phyloP scores from a whole-genome alignment of 805 yeast genomes.

The Metschnikowia shivogae region DNA sequence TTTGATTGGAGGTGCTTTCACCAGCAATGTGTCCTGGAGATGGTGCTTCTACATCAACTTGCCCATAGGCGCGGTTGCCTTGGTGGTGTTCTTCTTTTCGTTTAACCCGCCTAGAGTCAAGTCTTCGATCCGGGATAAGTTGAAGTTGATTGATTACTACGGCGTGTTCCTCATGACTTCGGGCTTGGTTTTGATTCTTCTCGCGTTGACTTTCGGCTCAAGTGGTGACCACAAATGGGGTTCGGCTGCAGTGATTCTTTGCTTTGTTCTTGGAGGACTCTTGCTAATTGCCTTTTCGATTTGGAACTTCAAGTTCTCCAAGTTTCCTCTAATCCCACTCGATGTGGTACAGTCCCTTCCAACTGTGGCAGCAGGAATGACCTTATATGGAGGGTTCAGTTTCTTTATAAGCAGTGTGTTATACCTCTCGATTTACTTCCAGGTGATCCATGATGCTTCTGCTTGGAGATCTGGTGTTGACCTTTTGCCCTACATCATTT shows the following conservation, averaged over 20 bases:
- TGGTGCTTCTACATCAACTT: constrained; percentile 27
- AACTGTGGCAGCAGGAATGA: constrained; percentile 14
- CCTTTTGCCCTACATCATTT: constrained; percentile 39
- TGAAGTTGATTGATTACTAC: constrained; percentile 19
- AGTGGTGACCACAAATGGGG: constrained; percentile 19
- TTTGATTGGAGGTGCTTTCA: constrained; percentile 25
- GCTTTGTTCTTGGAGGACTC: constrained; percentile 22
- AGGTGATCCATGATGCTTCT: constrained; percentile 38
- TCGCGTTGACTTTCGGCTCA: constrained; percentile 24
- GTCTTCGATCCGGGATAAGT: constrained; percentile 11
- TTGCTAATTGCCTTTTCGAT: constrained; percentile 14
- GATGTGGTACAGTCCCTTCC: constrained; percentile 14
- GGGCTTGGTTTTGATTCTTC: constrained; percentile 22
- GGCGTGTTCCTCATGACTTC: constrained; percentile 19
- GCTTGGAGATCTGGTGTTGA: constrained; percentile 46
- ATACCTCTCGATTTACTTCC: constrained; percentile 47
- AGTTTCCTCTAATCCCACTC: constrained; percentile 18
- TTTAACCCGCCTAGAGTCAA: constrained; percentile 21
- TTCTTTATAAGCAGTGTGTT: constrained; percentile 18
- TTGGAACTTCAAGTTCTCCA: constrained; percentile 19
- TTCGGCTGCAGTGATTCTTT: constrained; percentile 22
- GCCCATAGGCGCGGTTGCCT: constrained; percentile 23
- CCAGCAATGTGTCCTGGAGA: constrained; percentile 24
- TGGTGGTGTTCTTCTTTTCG: constrained; percentile 15
- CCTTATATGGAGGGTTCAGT: constrained; percentile 16